These are phyloP conservation scores for Ophiostoma quercus DNA, from an alignment of 2,329 filamentous ascomycete genomes.

Conservation along the genomic window DNA sequence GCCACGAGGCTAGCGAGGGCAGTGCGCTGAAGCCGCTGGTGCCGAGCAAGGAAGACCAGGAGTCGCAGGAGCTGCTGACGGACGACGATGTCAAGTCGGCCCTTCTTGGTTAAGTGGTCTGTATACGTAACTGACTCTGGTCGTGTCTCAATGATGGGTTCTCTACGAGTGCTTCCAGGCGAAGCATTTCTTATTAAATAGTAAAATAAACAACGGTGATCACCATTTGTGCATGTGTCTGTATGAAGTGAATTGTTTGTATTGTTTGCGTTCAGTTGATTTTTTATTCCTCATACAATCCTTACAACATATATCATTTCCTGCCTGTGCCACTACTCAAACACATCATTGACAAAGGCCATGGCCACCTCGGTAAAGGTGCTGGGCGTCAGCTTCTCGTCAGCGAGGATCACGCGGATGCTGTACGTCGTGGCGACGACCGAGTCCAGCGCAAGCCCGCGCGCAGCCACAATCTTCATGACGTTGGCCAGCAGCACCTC, in stretches of 20 bases:
- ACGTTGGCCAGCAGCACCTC: conserved; percentile 15
- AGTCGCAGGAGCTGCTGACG: background rate
- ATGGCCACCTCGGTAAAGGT: background rate
- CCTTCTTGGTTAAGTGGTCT: background rate
- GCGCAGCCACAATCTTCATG: conserved; percentile 9
- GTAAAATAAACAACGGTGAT: conserved; percentile 13
- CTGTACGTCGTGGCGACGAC: conserved; percentile 11
- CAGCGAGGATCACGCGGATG: background rate
- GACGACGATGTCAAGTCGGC: conserved; percentile 13
- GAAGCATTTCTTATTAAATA: background rate
- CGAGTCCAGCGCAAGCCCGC: conserved; percentile 15
- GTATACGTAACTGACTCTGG: background rate
- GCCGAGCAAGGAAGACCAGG: conserved; percentile 10
- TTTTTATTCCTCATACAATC: background rate
- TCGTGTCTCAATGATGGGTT: background rate
- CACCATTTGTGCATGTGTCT: conserved; percentile 5
- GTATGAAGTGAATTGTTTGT: too few relatives aligned
- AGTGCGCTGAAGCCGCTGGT: conserved; percentile 10
- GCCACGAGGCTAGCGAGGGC: conserved; percentile 3
- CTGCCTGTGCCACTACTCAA: background rate
- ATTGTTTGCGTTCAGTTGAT: background rate
- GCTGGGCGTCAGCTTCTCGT: background rate
- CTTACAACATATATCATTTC: background rate
- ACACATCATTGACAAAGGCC: conserved; percentile 4
- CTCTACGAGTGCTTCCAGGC: conserved; percentile 5